A percentile compares a stretch with the other conserved stretches of the same genome.
Conservation (phyloP, 345 rosid genomes). For the Schrenkiella parvula region DNA sequence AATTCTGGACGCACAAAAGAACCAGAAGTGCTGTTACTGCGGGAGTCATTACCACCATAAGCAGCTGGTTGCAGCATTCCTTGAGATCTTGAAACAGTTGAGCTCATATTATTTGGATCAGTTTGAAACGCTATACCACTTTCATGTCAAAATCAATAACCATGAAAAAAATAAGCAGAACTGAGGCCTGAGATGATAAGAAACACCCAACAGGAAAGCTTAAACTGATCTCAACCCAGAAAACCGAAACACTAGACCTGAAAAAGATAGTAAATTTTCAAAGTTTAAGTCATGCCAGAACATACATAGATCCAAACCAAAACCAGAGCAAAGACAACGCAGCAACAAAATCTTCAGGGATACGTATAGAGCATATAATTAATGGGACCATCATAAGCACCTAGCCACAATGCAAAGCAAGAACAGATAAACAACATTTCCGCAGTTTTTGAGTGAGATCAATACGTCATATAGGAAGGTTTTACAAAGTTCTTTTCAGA, state of each 20-base stretch:
- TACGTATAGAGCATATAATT: background rate
- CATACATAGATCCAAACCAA: slow-evolving; percentile 6
- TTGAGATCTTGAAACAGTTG: slow-evolving; percentile 43
- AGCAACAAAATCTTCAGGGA: background rate
- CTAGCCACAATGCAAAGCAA: background rate
- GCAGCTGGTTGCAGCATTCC: slow-evolving; percentile 31
- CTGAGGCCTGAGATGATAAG: background rate
- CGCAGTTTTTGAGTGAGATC: background rate
- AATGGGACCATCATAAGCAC: background rate
- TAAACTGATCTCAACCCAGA: background rate
- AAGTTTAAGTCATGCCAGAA: background rate
- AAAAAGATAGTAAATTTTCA: background rate
- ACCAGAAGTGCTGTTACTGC: slow-evolving; percentile 28
- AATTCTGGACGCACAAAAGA: slow-evolving; percentile 33
- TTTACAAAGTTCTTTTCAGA: background rate
- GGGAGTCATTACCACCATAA: slow-evolving; percentile 34
- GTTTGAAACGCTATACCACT: slow-evolving; percentile 27
- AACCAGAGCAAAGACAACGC: slow-evolving; percentile 5
- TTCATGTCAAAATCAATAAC: slow-evolving; percentile 18
- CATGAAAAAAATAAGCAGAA: background rate
- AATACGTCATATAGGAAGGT: background rate
- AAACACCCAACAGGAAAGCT: slow-evolving; percentile 8
- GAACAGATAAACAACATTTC: background rate
- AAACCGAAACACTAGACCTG: slow-evolving; percentile 3
- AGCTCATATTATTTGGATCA: slow-evolving; percentile 44